Evolutionary conservation across 2,329 filamentous ascomycete genomes (phyloP), one percentile per base, ranked within the genome.

Genomic region (Fusarium pseudograminearum): DNA sequence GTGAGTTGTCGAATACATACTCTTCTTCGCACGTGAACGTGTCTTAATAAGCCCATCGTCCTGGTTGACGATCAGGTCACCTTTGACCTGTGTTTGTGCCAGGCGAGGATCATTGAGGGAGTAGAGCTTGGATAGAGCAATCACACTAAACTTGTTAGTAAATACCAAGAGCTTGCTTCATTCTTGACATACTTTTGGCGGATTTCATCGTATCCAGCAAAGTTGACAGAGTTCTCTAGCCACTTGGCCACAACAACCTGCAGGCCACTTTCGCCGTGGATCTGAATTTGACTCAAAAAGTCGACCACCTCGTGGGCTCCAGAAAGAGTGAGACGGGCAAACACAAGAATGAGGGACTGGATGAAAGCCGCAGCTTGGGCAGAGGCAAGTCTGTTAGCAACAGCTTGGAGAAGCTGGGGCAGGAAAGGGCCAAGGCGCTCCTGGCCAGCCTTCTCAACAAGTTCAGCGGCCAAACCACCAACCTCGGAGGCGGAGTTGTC

Each of bases 191-290:
- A 94, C 92, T 98, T 99, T 80, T 98, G 93, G 73, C 94, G 89
- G 73, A 98, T 98, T 79, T 98, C 95, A 74, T 98, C 94, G 74
- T 98, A 99, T 15, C 96, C 96, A n/a, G 94, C 94, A 81, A 99
- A 99, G 79, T 92, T 97, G 79, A 97, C 88, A 6, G 94, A 97
- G 80, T 98, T 97, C 82, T 98, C 96, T 2, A 99, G 85, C 96
- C 96, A 99, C 81, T 98, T 98, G 80, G 90, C 87, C 71, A 98
- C 83, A 5, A 99, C 96, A 26, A 98, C 90, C 69, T 94, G 89
- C 10, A 99, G 83, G n/a, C 94, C 96, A 75, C 87, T 97, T 76
- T 92, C 86, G 20, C 90, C 90, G 48, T 89, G 88, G 70, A 98
- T 92, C 72, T 93, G 87, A 67, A 97, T 91, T 75, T 93, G 90